phyloP scores from a whole-genome alignment of 257 asterid genomes.

The Penstemon barbatus region DNA sequence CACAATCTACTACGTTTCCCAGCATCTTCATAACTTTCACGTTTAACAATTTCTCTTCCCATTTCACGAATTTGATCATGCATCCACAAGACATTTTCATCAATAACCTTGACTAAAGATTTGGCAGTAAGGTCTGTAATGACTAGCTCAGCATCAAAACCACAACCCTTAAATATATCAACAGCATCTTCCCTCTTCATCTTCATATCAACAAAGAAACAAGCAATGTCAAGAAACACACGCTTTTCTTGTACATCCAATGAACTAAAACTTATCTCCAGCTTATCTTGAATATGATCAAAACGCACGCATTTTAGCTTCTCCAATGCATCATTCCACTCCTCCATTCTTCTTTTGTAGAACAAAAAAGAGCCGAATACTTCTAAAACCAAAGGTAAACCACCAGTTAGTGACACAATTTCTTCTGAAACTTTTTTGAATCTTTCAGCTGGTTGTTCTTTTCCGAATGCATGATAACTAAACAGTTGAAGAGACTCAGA shows the following conservation, averaged over 20 bases:
- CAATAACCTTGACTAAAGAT: conserved; percentile 34
- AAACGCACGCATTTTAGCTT: conserved; percentile 32
- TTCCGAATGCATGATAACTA: conserved; percentile 19
- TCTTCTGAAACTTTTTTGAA: conserved; percentile 3
- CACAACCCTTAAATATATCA: conserved; percentile 35
- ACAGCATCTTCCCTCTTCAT: conserved; percentile 33
- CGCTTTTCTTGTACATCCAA: conserved; percentile 36
- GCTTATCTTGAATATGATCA: conserved; percentile 22
- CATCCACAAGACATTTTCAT: conserved; percentile 33
- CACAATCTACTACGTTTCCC: conserved; percentile 37
- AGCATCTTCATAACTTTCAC: conserved; percentile 16
- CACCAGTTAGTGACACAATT: background rate
- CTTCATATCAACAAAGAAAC: conserved; percentile 35
- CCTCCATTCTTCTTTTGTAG: conserved; percentile 28
- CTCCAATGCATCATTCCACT: conserved; percentile 32
- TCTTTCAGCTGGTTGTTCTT: background rate
- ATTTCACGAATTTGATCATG: conserved; percentile 41
- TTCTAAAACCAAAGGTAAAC: conserved; percentile 16
- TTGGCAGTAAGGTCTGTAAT: conserved; percentile 27
- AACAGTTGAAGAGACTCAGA: conserved; percentile 29
- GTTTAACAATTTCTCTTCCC: conserved; percentile 39
- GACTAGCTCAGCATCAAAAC: conserved; percentile 27
- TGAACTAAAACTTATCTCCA: conserved; percentile 32
- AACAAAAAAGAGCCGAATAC: conserved; percentile 34
- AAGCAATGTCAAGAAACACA: conserved; percentile 38